A percentile compares a stretch with the other conserved stretches of the same genome.
Conservation (phyloP, 2,329 filamentous ascomycete species). For the Clarireedia paspali region DNA sequence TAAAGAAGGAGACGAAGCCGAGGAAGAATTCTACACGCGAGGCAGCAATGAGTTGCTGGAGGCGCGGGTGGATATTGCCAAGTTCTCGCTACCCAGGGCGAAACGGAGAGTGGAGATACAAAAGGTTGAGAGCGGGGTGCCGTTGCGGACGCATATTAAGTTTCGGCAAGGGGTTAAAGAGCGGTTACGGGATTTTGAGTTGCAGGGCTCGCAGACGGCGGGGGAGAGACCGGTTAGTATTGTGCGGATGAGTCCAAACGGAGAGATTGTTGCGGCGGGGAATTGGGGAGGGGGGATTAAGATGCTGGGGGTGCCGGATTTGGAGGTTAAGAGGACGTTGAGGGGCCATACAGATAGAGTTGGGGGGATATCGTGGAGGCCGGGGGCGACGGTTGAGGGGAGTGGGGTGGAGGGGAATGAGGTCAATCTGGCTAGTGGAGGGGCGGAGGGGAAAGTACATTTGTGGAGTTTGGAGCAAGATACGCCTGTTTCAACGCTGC, state of each 20-base stretch:
- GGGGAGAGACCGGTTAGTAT: constrained; percentile 89
- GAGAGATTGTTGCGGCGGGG: constrained; percentile 75
- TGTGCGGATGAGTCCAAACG: constrained; percentile 81
- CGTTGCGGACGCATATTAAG: constrained; percentile 82
- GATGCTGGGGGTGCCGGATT: constrained; percentile 71
- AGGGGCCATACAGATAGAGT: constrained; percentile 85
- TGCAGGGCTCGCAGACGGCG: constrained; percentile 89
- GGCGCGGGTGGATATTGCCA: constrained; percentile 71
- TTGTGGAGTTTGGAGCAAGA: constrained; percentile 87
- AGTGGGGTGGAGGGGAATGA: constrained; percentile 63
- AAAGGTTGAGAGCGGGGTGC: constrained; percentile 72
- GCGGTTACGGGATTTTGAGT: constrained; percentile 70
- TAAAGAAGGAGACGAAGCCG: constrained; percentile 60
- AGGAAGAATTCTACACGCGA: constrained; percentile 93
- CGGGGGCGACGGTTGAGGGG: constrained; percentile 66
- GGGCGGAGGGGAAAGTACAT: constrained; percentile 79
- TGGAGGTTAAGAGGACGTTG: constrained; percentile 68
- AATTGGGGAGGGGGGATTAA: constrained; percentile 91
- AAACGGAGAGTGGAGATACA: constrained; percentile 71
- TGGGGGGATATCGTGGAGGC: constrained; percentile 85
- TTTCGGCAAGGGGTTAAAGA: constrained; percentile 87
- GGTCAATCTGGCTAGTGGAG: constrained; percentile 84
- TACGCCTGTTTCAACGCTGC: constrained; percentile 72
- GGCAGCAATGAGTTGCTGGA: constrained; percentile 67
- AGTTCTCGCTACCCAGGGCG: constrained; percentile 76